These are phyloP conservation scores for Acanthamoeba triangularis DNA, from an alignment of 208 protist genomes.

Conservation along the genomic window DNA sequence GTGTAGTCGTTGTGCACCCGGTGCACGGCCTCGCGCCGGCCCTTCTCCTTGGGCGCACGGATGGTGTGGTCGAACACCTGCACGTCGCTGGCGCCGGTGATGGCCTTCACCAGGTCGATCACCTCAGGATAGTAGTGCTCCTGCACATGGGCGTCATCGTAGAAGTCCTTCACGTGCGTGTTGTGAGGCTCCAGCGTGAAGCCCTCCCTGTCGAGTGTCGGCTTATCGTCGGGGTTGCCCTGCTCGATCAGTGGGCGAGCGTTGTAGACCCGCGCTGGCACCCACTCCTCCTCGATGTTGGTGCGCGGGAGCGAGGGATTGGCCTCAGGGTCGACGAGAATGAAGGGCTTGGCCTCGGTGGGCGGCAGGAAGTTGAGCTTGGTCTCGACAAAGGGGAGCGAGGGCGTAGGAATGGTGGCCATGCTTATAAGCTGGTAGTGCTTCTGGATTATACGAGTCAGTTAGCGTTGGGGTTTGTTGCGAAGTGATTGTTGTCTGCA, in stretches of 20 bases:
- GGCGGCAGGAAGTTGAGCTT: not conserved
- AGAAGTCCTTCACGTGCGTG: not conserved
- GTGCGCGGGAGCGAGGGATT: not conserved
- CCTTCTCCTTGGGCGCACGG: constrained; percentile 13
- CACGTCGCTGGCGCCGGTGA: not conserved
- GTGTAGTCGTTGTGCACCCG: constrained; percentile 27
- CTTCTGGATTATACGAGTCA: too few species aligned
- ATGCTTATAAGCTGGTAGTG: not conserved
- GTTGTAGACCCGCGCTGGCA: not conserved
- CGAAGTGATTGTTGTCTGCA: too few species aligned
- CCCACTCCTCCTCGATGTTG: not conserved
- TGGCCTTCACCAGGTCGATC: not conserved
- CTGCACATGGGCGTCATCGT: not conserved
- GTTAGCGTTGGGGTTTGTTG: too few species aligned
- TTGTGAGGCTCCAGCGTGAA: not conserved
- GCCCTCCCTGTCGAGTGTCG: not conserved
- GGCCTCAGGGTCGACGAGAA: not conserved
- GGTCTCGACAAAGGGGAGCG: not conserved
- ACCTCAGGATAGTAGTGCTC: not conserved
- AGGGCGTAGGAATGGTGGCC: not conserved
- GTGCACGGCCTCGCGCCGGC: not conserved
- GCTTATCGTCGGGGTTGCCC: not conserved
- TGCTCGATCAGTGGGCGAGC: not conserved
- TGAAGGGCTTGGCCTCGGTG: not conserved
- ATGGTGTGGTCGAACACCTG: not conserved